Percentiles rank a stretch among this genome's conserved stretches.
Evolutionary conservation across 2,329 filamentous ascomycete species (phyloP).

Genomic region (Emericellopsis atlantica): DNA sequence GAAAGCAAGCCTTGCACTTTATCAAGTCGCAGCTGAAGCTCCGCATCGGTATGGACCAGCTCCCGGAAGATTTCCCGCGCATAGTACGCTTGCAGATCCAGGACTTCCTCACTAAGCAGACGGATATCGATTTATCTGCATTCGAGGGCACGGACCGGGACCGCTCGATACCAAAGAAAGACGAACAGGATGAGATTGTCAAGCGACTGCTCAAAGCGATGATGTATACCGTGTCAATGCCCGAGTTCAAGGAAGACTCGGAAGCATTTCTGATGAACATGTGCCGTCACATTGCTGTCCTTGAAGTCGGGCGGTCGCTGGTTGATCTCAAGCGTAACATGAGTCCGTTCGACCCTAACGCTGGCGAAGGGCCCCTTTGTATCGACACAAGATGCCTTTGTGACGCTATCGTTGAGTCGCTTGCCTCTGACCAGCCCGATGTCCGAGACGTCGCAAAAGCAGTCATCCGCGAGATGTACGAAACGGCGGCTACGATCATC

Average conservation of each 20-base stretch:
- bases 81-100: slow-evolving; percentile 81
- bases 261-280: slow-evolving; percentile 65
- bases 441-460: slow-evolving; percentile 75
- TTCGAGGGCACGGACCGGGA: slow-evolving; percentile 68
- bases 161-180: slow-evolving; percentile 76
- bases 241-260: slow-evolving; percentile 67
- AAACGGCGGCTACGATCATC: slow-evolving; percentile 66
- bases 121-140: slow-evolving; percentile 55
- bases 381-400: slow-evolving; percentile 80
- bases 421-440: slow-evolving; percentile 71
- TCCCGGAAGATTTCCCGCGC: slow-evolving; percentile 81
- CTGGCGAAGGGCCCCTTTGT: slow-evolving; percentile 76
- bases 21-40: slow-evolving; percentile 85
- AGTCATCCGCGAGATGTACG: slow-evolving; percentile 66
- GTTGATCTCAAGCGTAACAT: slow-evolving; percentile 64
- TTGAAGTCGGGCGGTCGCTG: slow-evolving; percentile 81
- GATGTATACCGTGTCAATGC: slow-evolving; percentile 73
- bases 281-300: slow-evolving; percentile 78
- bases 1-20: slow-evolving; percentile 81
- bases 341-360: slow-evolving; percentile 71
- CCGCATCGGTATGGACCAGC: slow-evolving; percentile 71
- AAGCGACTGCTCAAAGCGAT: slow-evolving; percentile 83
- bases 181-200: slow-evolving; percentile 67
- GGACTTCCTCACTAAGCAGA: slow-evolving; percentile 63
- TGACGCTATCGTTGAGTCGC: slow-evolving; percentile 79